Evolutionary conservation across 306 rosid genomes (phyloP), one percentile per base, ranked within the genome.

Genomic region (Rubus parviflorus): DNA sequence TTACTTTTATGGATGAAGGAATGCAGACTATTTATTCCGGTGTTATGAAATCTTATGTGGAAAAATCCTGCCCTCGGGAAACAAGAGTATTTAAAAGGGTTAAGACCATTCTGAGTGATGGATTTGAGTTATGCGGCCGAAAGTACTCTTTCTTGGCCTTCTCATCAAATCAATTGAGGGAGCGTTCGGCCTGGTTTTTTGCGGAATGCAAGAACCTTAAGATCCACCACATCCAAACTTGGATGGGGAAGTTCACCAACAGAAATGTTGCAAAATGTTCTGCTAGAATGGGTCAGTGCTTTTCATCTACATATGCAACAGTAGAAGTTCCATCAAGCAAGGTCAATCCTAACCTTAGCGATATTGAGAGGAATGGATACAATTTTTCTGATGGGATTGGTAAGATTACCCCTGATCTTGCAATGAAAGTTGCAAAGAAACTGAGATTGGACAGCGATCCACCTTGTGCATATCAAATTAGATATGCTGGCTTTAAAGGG

Each of bases 401-500:
- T 37, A 89, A 54, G 22, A 85, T 93, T 60, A 80, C 97, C 83
- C 90, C 90, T 52, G 97, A 91, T 75, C 97, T 93, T 52, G 98
- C 90, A 1, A 42, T 14, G 54, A 86, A 89, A 89, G 97, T 93
- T 64, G 97, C 94, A 13, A 75, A 89, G 82, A 93, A 85, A 56
- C 70, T 93, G 81, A 91, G 91, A 43, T 77, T 91, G 74, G 90
- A 87, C 52, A 47, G 37, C 65, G 79, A 9, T 73, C 83, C 82
- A 17, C 97, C 98, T 20, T 89, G 89, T 46, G 98, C 97, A 19
- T 93, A 85, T 83, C 98, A 93, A 86, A 93, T 93, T 75, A 88
- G 98, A 80, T 91, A 71, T 87, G 98, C 97, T 68, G 98, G 98
- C 66, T 93, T 66, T 81, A 93, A 93, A 85, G 98, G 98, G 74